Conservation (phyloP, 441 rosid genomes). For the Erysimum pusillum region DNA sequence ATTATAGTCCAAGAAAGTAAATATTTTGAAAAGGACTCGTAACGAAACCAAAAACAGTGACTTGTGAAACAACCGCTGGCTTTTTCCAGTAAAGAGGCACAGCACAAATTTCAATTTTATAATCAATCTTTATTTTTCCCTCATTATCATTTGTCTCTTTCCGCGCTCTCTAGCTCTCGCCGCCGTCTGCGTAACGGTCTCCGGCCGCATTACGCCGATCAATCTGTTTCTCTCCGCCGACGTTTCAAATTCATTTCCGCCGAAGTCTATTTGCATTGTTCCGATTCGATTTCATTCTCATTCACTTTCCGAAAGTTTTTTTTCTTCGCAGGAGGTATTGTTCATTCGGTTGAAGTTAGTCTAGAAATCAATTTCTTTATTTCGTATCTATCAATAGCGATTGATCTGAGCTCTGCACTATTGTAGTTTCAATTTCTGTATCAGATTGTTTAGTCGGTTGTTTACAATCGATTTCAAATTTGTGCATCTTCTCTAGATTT, state of each 20-base stretch:
- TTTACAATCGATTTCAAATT: slow-evolving; percentile 21
- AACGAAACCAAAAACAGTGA: slow-evolving; percentile 37
- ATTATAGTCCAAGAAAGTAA: slow-evolving; percentile 28
- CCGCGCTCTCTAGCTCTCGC: slow-evolving; percentile 48
- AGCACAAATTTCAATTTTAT: slow-evolving; percentile 8
- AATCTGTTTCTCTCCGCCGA: slow-evolving; percentile 23
- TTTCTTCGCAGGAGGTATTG: slow-evolving; percentile 31
- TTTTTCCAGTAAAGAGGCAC: slow-evolving; percentile 18
- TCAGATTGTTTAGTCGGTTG: slow-evolving; percentile 30
- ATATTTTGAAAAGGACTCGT: slow-evolving; percentile 33
- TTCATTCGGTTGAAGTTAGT: slow-evolving; percentile 26
- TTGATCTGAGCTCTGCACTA: slow-evolving; percentile 16
- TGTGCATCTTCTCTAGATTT: slow-evolving; percentile 34
- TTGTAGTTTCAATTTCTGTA: slow-evolving; percentile 6
- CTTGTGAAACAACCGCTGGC: slow-evolving; percentile 26
- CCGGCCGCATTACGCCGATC: slow-evolving; percentile 49
- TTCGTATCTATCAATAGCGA: slow-evolving; percentile 22
- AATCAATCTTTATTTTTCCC: background rate
- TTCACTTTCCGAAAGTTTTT: background rate
- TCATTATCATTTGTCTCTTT: slow-evolving; percentile 43
- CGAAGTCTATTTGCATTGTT: slow-evolving; percentile 22
- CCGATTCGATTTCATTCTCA: slow-evolving; percentile 32
- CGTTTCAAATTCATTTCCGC: slow-evolving; percentile 1
- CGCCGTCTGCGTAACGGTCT: slow-evolving; percentile 77
- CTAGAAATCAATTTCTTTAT: slow-evolving; percentile 19